These are phyloP conservation scores for Mucor indicus DNA, from an alignment of 371 early-diverging fungal genomes.

Conservation along the genomic window DNA sequence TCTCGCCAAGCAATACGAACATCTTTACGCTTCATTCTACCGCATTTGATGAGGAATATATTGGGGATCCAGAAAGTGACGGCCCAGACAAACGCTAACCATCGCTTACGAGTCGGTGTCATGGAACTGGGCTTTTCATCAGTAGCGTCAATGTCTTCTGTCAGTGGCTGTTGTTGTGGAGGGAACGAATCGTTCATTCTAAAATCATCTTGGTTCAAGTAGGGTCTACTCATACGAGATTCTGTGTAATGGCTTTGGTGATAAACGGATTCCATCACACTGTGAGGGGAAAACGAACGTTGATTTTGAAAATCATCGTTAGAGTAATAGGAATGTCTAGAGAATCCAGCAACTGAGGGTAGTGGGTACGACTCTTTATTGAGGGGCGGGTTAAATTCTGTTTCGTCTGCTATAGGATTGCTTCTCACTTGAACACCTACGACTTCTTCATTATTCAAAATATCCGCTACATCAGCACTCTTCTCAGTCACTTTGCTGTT, in stretches of 20 bases:
- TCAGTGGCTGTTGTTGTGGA: background rate
- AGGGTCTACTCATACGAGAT: background rate
- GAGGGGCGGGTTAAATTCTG: too few relatives aligned
- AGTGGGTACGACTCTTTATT: background rate
- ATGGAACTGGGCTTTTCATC: slow-evolving; percentile 27
- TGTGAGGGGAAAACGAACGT: background rate
- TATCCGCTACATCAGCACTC: background rate
- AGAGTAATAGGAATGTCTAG: background rate
- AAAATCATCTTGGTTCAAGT: background rate
- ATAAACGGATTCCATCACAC: too few relatives aligned
- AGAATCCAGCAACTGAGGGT: background rate
- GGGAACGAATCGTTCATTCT: background rate
- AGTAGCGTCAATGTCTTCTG: slow-evolving; percentile 2
- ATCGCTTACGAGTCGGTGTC: slow-evolving; percentile 59
- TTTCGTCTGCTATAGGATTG: too few relatives aligned
- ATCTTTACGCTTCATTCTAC: slow-evolving; percentile 76
- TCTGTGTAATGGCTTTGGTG: slow-evolving; percentile 4
- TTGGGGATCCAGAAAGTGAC: slow-evolving; percentile 88
- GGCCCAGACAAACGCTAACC: slow-evolving; percentile 81
- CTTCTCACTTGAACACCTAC: background rate
- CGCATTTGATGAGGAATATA: slow-evolving; percentile 57
- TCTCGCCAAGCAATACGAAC: slow-evolving; percentile 94
- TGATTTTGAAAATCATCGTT: background rate
- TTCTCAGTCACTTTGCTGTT: slow-evolving; percentile 18
- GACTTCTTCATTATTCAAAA: background rate